These are phyloP conservation scores for Citrus australasica DNA, from an alignment of 345 rosid genomes.

Conservation along the genomic window DNA sequence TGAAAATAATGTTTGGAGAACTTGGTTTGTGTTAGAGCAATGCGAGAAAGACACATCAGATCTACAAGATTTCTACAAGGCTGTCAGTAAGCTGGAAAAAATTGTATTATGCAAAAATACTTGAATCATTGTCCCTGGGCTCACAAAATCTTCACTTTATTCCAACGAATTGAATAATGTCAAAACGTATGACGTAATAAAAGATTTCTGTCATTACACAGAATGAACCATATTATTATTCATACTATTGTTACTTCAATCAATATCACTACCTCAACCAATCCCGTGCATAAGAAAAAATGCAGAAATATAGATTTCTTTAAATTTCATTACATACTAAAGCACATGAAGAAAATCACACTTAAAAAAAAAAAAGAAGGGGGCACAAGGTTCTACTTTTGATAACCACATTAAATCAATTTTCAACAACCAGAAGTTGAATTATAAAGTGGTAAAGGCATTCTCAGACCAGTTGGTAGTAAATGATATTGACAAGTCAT, in stretches of 20 bases:
- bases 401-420: background rate
- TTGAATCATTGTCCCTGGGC: background rate
- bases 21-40: background rate
- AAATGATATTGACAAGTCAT: background rate
- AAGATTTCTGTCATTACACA: background rate
- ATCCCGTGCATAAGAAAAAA: background rate
- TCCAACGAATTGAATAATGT: background rate
- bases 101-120: background rate
- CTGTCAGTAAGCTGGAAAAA: background rate
- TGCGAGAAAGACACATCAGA: background rate
- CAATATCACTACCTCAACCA: background rate
- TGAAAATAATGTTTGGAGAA: background rate
- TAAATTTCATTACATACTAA: background rate
- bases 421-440: background rate
- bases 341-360: background rate
- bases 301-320: background rate
- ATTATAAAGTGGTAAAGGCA: background rate
- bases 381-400: background rate
- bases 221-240: too few species aligned
- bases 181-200: background rate
- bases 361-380: too few species aligned
- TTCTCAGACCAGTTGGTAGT: background rate
- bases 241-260: background rate
- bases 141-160: background rate
- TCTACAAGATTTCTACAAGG: background rate